Percentiles rank a stretch among this genome's conserved stretches.
phyloP scores from a whole-genome alignment of 495 filamentous ascomycete genomes.

The Echria macrotheca region DNA sequence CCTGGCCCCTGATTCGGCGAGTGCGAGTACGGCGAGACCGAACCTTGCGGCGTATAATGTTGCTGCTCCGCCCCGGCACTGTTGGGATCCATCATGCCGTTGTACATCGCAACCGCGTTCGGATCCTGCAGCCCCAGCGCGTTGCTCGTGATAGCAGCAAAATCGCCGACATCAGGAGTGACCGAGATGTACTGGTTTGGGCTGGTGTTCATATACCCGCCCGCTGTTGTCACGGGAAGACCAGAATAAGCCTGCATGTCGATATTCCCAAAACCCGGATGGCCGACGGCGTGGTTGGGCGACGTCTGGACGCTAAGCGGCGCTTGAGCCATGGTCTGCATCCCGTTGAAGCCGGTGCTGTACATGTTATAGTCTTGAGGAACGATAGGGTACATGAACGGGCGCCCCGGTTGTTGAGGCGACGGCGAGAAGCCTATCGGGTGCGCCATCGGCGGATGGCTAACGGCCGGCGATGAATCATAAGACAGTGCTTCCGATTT shows the following conservation, averaged over 20 bases:
- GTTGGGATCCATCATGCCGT: slow-evolving; percentile 23
- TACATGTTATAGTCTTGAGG: slow-evolving; percentile 12
- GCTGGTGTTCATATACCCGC: not conserved
- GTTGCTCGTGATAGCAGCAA: slow-evolving; percentile 30
- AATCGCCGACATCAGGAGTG: slow-evolving; percentile 28
- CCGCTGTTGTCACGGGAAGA: slow-evolving; percentile 19
- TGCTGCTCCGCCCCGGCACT: slow-evolving; percentile 21
- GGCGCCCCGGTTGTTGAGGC: slow-evolving; percentile 2
- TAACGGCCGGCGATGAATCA: slow-evolving; percentile 6
- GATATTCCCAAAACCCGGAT: slow-evolving; percentile 9
- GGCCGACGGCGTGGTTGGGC: not conserved
- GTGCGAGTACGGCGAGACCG: slow-evolving; percentile 36
- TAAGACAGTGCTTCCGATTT: slow-evolving; percentile 28
- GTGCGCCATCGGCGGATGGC: slow-evolving; percentile 8
- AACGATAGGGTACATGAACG: slow-evolving; percentile 12
- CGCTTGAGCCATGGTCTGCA: slow-evolving; percentile 9
- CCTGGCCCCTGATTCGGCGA: slow-evolving; percentile 37
- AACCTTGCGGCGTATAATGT: slow-evolving; percentile 36
- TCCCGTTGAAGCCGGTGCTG: slow-evolving; percentile 5
- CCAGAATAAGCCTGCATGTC: slow-evolving; percentile 16
- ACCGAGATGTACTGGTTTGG: slow-evolving; percentile 19
- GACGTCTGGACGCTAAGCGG: not conserved
- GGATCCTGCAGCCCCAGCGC: slow-evolving; percentile 36
- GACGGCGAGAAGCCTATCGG: slow-evolving; percentile 2
- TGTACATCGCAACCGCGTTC: slow-evolving; percentile 6